phyloP scores from a whole-genome alignment of 768 basidiomycete species.

The Lactarius indigo region DNA sequence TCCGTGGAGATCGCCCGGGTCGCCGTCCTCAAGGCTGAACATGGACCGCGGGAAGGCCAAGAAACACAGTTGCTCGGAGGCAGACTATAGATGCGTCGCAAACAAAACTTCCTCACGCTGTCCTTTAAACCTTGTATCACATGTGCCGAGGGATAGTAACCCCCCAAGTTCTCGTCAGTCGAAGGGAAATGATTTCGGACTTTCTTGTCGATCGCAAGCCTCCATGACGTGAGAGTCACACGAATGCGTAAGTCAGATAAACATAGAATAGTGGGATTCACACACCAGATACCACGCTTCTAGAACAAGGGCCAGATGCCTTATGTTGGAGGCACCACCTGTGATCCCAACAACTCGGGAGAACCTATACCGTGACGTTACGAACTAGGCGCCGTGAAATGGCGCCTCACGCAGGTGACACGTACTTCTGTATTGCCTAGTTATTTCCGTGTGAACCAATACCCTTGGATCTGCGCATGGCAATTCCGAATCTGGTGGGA shows the following conservation, averaged over 20 bases:
- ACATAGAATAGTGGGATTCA: not conserved
- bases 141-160: not conserved
- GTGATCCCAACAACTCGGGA: constrained; percentile 5
- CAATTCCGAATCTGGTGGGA: constrained; percentile 5
- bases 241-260: not conserved
- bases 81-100: not conserved
- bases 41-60: not conserved
- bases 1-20: constrained; percentile 6
- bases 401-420: constrained; percentile 14
- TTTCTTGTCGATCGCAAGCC: not conserved
- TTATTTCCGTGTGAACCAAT: constrained; percentile 8
- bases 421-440: constrained; percentile 10
- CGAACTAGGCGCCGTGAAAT: constrained; percentile 10
- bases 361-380: not conserved
- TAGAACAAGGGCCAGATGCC: not conserved
- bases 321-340: constrained; percentile 11
- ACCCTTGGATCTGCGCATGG: not conserved
- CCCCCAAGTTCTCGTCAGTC: not conserved
- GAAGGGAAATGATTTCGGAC: not conserved
- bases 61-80: not conserved
- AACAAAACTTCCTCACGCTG: not conserved
- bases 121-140: not conserved
- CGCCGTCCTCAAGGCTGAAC: constrained; percentile 1
- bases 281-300: constrained; percentile 3
- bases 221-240: not conserved